These are phyloP conservation scores for Senna tora DNA, from an alignment of 306 rosid genomes.

Conservation along the genomic window DNA sequence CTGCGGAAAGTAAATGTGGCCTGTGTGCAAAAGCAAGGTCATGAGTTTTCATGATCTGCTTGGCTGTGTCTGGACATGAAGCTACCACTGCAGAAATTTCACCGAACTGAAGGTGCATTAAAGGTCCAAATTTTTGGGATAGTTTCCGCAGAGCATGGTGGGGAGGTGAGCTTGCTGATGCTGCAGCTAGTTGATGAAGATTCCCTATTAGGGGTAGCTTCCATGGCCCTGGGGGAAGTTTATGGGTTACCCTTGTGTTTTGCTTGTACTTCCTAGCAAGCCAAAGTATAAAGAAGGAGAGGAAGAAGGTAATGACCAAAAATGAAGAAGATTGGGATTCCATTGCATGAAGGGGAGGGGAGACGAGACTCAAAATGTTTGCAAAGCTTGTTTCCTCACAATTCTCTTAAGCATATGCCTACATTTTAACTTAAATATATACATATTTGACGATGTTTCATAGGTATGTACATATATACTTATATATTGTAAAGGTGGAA, in stretches of 20 bases:
- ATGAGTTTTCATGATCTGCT: slow-evolving; percentile 31
- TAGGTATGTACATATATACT: too few species aligned
- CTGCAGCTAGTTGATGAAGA: slow-evolving; percentile 33
- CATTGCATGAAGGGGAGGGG: not conserved
- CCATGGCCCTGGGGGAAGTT: slow-evolving; percentile 37
- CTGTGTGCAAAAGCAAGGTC: slow-evolving; percentile 32
- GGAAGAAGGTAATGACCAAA: not conserved
- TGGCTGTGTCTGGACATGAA: slow-evolving; percentile 32
- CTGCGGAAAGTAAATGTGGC: slow-evolving; percentile 8
- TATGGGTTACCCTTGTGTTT: not conserved
- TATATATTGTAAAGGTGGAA: too few species aligned
- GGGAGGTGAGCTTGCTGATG: slow-evolving; percentile 5
- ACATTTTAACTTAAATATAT: too few species aligned
- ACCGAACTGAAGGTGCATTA: slow-evolving; percentile 36
- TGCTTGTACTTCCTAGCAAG: slow-evolving; percentile 11
- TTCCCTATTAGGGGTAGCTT: slow-evolving; percentile 39
- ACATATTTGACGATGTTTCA: too few species aligned
- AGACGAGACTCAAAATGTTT: not conserved
- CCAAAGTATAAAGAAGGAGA: slow-evolving; percentile 6
- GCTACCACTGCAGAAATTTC: slow-evolving; percentile 27
- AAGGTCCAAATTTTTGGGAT: slow-evolving; percentile 28
- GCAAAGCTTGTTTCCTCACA: not conserved
- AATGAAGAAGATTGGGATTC: not conserved
- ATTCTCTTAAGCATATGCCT: not conserved
- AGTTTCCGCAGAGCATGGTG: slow-evolving; percentile 33